phyloP scores from a whole-genome alignment of 805 yeast genomes.

The Candida maris region DNA sequence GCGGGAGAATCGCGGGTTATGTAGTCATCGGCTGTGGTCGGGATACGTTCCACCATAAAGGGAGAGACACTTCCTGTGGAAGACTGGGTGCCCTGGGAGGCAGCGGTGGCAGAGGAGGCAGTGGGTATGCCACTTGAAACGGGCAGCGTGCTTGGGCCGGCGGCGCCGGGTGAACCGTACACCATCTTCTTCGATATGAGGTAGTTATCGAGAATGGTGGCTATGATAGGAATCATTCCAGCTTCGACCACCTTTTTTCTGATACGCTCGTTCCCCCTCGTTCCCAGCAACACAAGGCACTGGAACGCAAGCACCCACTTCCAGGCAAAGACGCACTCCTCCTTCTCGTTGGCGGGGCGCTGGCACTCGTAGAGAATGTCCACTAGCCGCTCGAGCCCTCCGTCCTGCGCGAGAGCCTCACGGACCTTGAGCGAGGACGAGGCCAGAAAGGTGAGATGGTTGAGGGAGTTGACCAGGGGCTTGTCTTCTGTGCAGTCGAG shows the following conservation, averaged over 20 bases:
- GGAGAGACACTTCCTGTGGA: conserved; percentile 8
- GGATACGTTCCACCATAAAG: conserved; percentile 6
- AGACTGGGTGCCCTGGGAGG: conserved; percentile 12
- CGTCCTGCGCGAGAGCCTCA: conserved; percentile 84
- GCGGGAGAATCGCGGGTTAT: conserved; percentile 4
- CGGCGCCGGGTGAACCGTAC: conserved; percentile 15
- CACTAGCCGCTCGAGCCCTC: conserved; percentile 86
- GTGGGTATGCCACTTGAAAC: conserved; percentile 5
- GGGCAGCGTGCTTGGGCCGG: conserved; percentile 7
- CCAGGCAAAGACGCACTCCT: conserved; percentile 72
- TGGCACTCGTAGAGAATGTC: conserved; percentile 82
- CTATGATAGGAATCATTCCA: conserved; percentile 85
- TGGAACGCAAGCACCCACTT: conserved; percentile 96
- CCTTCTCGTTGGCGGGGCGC: conserved; percentile 29
- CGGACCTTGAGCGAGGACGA: conserved; percentile 85
- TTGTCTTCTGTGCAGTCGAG: conserved; percentile 85
- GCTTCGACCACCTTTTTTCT: conserved; percentile 86
- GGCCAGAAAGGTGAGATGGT: conserved; percentile 83
- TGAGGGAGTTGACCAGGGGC: conserved; percentile 87
- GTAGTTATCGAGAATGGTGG: conserved; percentile 89
- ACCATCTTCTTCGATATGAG: conserved; percentile 34
- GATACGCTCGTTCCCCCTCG: conserved; percentile 85
- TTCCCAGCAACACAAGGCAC: conserved; percentile 85
- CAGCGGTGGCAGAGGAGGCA: conserved; percentile 10
- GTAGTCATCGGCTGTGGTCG: conserved; percentile 6